These are phyloP conservation scores for Opeltia flavorubescens DNA, from an alignment of 495 filamentous ascomycete genomes.

Conservation along the genomic window DNA sequence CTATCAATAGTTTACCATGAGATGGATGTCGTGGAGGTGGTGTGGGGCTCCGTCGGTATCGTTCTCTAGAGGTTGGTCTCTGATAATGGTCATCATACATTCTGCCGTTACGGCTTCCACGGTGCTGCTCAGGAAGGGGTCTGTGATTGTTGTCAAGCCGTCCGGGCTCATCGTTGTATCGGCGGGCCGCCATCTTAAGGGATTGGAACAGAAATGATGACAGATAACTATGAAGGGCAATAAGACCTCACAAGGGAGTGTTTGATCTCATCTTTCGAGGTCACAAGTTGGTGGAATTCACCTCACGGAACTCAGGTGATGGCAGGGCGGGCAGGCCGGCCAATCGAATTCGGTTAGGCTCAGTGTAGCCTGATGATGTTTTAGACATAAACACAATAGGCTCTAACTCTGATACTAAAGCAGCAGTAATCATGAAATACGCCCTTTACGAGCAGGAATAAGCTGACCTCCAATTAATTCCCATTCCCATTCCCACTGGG, in stretches of 20 bases:
- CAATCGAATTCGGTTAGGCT: not conserved
- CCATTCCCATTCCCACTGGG: too few species aligned
- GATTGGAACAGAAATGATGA: too few species aligned
- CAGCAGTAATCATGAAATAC: too few species aligned
- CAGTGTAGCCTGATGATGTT: not conserved
- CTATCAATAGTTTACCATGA: conserved; percentile 17
- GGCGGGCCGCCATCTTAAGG: conserved; percentile 6
- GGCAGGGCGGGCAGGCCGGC: not conserved
- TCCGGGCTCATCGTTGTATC: conserved; percentile 5
- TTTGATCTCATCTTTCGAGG: not conserved
- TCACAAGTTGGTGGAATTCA: not conserved
- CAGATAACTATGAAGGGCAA: not conserved
- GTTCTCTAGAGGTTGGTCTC: conserved; percentile 22
- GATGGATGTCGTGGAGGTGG: conserved; percentile 13
- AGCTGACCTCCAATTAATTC: too few species aligned
- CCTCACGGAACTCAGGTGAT: not conserved
- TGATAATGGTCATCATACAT: conserved; percentile 36
- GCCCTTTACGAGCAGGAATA: too few species aligned
- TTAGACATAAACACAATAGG: not conserved
- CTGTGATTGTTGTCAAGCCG: conserved; percentile 12
- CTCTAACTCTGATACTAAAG: too few species aligned
- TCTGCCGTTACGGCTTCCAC: conserved; percentile 28
- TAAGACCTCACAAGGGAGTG: not conserved
- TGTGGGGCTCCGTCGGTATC: conserved; percentile 19
- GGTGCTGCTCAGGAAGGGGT: conserved; percentile 17